Evolutionary conservation across 306 rosid genomes (phyloP).

Genomic region (Cicer arietinum): DNA sequence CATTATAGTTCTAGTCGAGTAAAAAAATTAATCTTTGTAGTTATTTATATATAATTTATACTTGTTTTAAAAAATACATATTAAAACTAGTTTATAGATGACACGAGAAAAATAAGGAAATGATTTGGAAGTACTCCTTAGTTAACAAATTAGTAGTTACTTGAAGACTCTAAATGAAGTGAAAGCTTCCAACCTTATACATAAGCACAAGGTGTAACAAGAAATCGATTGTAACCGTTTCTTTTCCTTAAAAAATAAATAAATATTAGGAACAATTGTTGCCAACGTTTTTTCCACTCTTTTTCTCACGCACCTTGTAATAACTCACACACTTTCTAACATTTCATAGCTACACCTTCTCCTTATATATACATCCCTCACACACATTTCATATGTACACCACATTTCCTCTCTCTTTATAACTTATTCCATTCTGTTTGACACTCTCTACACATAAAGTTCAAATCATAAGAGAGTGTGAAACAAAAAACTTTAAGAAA

Average conservation of each 20-base stretch:
- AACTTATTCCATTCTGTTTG: neutral
- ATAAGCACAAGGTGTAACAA: slow-evolving; percentile 21
- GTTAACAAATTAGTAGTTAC: slow-evolving; percentile 18
- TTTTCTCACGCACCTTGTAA: neutral
- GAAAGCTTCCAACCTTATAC: slow-evolving; percentile 30
- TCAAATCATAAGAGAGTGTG: slow-evolving; percentile 6
- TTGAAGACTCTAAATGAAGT: slow-evolving; percentile 36
- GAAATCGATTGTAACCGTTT: slow-evolving; percentile 27
- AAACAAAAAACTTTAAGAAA: neutral
- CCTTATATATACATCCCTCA: slow-evolving; percentile 8
- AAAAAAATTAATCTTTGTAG: too few species aligned
- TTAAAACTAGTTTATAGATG: neutral
- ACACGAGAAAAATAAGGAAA: neutral
- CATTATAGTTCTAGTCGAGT: too few species aligned
- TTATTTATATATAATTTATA: too few species aligned
- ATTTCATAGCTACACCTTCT: neutral
- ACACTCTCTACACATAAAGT: neutral
- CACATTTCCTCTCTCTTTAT: neutral
- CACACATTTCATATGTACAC: neutral
- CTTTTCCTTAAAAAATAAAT: slow-evolving; percentile 24
- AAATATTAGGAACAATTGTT: slow-evolving; percentile 14
- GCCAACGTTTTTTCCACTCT: slow-evolving; percentile 10
- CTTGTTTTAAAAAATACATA: too few species aligned
- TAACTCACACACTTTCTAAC: slow-evolving; percentile 9
- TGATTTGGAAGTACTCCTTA: neutral